phyloP scores from a whole-genome alignment of 2,329 filamentous ascomycete genomes.

The Colletotrichum plurivorum region DNA sequence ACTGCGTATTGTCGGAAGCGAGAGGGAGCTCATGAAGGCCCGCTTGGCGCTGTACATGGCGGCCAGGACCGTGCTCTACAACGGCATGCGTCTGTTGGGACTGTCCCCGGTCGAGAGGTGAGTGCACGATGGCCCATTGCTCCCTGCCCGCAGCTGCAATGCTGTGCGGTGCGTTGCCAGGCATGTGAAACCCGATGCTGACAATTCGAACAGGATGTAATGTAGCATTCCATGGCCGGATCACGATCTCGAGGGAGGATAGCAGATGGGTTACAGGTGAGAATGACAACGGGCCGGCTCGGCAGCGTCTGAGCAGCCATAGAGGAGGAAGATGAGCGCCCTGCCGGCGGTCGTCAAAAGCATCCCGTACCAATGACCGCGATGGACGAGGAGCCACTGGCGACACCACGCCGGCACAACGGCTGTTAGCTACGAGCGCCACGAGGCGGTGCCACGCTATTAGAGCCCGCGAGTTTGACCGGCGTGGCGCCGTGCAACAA shows the following conservation, averaged over 20 bases:
- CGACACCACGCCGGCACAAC: slow-evolving; percentile 15
- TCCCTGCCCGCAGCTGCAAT: neutral
- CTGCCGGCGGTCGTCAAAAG: slow-evolving; percentile 3
- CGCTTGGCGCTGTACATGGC: slow-evolving; percentile 85
- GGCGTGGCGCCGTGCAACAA: slow-evolving; percentile 32
- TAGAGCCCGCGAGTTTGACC: neutral
- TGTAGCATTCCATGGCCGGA: neutral
- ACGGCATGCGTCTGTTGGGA: slow-evolving; percentile 87
- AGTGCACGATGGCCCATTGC: slow-evolving; percentile 13
- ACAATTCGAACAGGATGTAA: slow-evolving; percentile 38
- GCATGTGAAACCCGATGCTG: slow-evolving; percentile 31
- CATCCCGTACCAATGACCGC: neutral
- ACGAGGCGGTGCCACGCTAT: slow-evolving; percentile 6
- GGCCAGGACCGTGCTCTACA: slow-evolving; percentile 81
- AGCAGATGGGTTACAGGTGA: neutral
- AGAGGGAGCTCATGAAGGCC: slow-evolving; percentile 78
- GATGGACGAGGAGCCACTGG: slow-evolving; percentile 12
- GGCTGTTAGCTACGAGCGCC: slow-evolving; percentile 21
- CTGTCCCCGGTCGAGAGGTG: slow-evolving; percentile 78
- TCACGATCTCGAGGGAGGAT: slow-evolving; percentile 1
- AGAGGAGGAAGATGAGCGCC: neutral
- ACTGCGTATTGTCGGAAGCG: slow-evolving; percentile 84
- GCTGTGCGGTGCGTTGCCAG: neutral
- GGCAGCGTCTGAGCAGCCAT: neutral
- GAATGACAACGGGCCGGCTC: neutral